Percentiles rank a stretch among this genome's conserved stretches.
phyloP scores from a whole-genome alignment of 768 basidiomycete species.

The Leucocoprinus birnbaumii region DNA sequence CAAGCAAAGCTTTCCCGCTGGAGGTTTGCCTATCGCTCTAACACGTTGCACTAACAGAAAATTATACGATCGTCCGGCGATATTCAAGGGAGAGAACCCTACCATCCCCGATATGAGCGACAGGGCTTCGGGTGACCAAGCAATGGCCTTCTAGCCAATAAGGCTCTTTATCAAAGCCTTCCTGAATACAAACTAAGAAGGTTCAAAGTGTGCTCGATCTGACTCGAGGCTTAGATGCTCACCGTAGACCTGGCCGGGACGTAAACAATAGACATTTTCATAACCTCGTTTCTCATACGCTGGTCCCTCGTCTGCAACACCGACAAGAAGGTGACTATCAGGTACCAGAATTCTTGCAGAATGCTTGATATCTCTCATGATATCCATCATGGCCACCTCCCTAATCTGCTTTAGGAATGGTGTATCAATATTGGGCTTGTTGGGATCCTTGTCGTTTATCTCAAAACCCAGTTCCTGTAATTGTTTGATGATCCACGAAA shows the following conservation, averaged over 20 bases:
- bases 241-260: slow-evolving; percentile 68
- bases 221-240: slow-evolving; percentile 15
- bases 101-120: slow-evolving; percentile 78
- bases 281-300: slow-evolving; percentile 50
- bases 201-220: background rate
- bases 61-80: slow-evolving; percentile 5
- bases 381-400: slow-evolving; percentile 58
- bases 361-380: slow-evolving; percentile 74
- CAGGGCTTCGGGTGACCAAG: slow-evolving; percentile 69
- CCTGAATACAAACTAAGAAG: slow-evolving; percentile 54
- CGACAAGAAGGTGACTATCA: slow-evolving; percentile 67
- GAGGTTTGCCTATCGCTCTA: slow-evolving; percentile 68
- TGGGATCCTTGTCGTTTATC: slow-evolving; percentile 30
- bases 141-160: slow-evolving; percentile 58
- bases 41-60: slow-evolving; percentile 58
- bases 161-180: slow-evolving; percentile 44
- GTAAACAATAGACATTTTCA: slow-evolving; percentile 51
- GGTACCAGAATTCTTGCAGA: slow-evolving; percentile 72
- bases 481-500: slow-evolving; percentile 49
- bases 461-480: slow-evolving; percentile 40
- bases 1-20: slow-evolving; percentile 47
- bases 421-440: slow-evolving; percentile 39
- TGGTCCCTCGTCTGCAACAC: slow-evolving; percentile 81
- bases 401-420: slow-evolving; percentile 58
- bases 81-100: slow-evolving; percentile 7